Evolutionary conservation across 2,329 filamentous ascomycete species (phyloP).

Genomic region (Curvularia sp.): DNA sequence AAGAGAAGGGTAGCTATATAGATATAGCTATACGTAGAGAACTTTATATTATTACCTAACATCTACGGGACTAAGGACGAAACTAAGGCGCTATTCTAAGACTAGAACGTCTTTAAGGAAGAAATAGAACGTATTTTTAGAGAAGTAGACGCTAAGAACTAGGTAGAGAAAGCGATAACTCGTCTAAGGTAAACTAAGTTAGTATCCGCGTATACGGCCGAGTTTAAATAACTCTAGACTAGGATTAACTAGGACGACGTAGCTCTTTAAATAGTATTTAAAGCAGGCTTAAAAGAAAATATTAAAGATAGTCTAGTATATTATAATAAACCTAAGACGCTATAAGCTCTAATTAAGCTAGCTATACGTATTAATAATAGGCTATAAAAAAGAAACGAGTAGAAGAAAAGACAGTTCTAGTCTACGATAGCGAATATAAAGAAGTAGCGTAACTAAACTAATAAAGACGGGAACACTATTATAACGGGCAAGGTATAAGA

Average conservation of each 20-base stretch:
- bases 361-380: neutral
- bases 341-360: neutral
- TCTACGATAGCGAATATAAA: neutral
- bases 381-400: neutral
- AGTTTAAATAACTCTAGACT: too few species aligned
- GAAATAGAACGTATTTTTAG: too few species aligned
- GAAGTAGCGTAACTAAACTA: too few species aligned
- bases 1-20: neutral
- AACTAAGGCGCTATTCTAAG: neutral
- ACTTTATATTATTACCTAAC: neutral
- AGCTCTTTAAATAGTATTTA: too few species aligned
- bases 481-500: slow-evolving; percentile 2
- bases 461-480: neutral
- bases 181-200: too few species aligned
- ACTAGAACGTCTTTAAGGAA: too few species aligned
- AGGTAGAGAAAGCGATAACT: too few species aligned
- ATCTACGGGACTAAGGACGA: neutral
- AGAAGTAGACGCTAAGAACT: too few species aligned
- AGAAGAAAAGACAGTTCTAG: neutral
- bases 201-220: too few species aligned
- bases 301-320: too few species aligned
- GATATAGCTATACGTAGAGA: neutral
- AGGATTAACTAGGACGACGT: too few species aligned
- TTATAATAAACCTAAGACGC: neutral
- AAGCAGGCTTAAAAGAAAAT: too few species aligned